These are phyloP conservation scores for Podospora tetraspora DNA, from an alignment of 495 filamentous ascomycete genomes.

Conservation along the genomic window DNA sequence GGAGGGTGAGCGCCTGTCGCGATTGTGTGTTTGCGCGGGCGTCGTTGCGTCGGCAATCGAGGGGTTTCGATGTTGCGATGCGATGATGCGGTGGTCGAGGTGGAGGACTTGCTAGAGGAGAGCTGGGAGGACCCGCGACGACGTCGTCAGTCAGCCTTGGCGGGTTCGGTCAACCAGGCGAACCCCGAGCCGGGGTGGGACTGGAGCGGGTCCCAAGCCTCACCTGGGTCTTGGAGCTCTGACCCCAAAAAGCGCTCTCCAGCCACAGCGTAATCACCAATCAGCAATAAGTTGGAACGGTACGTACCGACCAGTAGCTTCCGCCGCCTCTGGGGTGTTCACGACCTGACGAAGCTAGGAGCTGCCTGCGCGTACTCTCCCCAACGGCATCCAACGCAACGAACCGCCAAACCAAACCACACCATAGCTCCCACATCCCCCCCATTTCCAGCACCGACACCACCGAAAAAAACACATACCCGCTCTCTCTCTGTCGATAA, in stretches of 20 bases:
- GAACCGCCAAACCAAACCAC: slow-evolving; percentile 7
- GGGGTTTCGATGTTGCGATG: background rate
- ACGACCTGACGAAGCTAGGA: slow-evolving; percentile 32
- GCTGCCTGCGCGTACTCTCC: slow-evolving; percentile 25
- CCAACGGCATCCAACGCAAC: slow-evolving; percentile 3
- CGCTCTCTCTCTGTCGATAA: background rate
- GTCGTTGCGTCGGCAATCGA: slow-evolving; percentile 11
- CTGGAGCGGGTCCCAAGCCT: background rate
- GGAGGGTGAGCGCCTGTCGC: background rate
- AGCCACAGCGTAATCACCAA: background rate
- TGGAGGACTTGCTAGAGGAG: background rate
- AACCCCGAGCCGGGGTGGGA: background rate
- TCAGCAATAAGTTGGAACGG: background rate
- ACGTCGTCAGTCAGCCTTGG: slow-evolving; percentile 21
- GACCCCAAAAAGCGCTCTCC: background rate
- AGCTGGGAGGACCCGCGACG: background rate
- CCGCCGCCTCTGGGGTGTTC: background rate
- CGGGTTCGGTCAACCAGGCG: slow-evolving; percentile 2
- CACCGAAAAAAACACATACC: background rate
- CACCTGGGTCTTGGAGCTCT: background rate
- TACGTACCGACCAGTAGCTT: slow-evolving; percentile 22
- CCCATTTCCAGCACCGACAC: background rate
- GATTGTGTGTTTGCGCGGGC: background rate
- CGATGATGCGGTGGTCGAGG: background rate
- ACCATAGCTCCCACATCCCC: background rate